These are phyloP conservation scores for Neurospora discreta DNA, from an alignment of 495 filamentous ascomycete genomes.

Conservation along the genomic window DNA sequence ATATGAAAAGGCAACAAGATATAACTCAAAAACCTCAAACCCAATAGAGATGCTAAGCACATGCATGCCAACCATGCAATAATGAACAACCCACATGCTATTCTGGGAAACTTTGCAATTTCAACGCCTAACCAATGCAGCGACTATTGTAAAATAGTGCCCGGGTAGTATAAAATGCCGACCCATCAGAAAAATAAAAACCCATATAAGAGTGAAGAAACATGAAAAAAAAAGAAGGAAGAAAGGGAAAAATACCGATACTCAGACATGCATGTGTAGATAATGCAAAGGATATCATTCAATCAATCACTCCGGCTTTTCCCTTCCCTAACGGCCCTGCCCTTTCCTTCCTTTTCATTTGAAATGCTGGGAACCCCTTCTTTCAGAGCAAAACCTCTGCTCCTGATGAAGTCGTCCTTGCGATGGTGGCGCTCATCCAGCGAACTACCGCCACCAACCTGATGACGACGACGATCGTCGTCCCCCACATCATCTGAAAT, in stretches of 20 bases:
- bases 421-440: background rate
- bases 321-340: background rate
- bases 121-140: background rate
- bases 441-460: background rate
- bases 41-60: background rate
- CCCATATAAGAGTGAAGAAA: background rate
- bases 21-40: background rate
- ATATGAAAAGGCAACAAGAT: background rate
- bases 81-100: background rate
- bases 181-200: background rate
- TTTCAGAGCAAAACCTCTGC: background rate
- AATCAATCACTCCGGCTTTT: background rate
- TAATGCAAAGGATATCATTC: background rate
- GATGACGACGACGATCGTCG: background rate
- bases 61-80: background rate
- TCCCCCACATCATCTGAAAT: background rate
- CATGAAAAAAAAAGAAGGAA: background rate
- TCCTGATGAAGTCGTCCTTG: background rate
- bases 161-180: background rate
- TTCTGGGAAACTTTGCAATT: background rate
- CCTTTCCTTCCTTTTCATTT: background rate
- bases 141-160: background rate
- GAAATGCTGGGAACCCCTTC: background rate
- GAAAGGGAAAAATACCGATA: background rate
- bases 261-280: background rate